Base-by-base conservation (phyloP, 306 rosid genomes). In the Acacia crassicarpa region DNA sequence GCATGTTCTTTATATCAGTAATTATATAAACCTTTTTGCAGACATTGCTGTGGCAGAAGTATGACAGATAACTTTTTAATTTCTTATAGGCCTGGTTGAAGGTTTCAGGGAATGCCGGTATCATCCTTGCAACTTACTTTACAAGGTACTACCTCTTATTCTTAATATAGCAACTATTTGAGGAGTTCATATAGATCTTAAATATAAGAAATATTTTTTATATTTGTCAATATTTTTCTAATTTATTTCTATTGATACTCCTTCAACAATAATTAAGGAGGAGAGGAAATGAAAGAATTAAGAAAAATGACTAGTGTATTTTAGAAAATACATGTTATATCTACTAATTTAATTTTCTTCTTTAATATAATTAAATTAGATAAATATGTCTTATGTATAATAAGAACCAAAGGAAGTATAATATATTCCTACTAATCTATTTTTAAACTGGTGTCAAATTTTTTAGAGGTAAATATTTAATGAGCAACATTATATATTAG, bases 81-180 rank as follows among this genome's bases (percentile, higher is more conserved):
- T 74, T 9, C 25, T 74, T 83, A 58, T 45, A 93, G 95, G 87
- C 33, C 78, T 62, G 69, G 88, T 30, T 72, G 89, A 91, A 82
- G 91, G 89, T 48, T 87, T 89, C 78, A 83, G 93, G 80, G 91
- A 87, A 43, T 54, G 49, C 83, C 86, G 75, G 78, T 83, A 72
- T 74, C 85, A 83, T 73, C 53, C 72, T 80, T 79, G 66, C 35
- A 33, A 59, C 88, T 82, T 83, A 9, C 80, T 83, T 83, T 69
- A 74, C 74, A 78, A 91, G 96, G 97, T 91, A 6, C 8, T 38
- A 38, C 8, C 41, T 38, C 8, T 0, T 0, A 0, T 5, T 5
- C 5, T 38, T 38, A 35, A 38, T 38, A 38, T 38, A 38, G 0
- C 1, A 38, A 1, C 1, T 38, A 38, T 38, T 38, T 38, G 8